These are phyloP conservation scores for Phytopythium vexans DNA, from an alignment of 352 stramenopile genomes.

Conservation along the genomic window DNA sequence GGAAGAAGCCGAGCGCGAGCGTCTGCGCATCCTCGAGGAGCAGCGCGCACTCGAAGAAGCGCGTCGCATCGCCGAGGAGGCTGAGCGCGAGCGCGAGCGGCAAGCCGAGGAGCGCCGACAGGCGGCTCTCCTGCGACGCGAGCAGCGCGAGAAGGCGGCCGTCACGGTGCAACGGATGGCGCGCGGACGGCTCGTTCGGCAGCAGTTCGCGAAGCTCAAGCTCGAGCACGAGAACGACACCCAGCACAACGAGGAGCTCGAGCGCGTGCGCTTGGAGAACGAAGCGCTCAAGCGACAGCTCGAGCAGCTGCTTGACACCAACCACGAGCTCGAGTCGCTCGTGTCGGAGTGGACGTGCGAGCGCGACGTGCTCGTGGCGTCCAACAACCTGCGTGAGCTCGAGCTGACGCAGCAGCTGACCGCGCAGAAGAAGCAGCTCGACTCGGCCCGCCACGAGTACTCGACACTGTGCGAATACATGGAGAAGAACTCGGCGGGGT, in stretches of 20 bases:
- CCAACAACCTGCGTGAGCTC: constrained; percentile 47
- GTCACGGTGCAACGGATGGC: constrained; percentile 27
- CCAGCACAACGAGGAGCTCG: constrained; percentile 25
- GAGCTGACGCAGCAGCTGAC: constrained; percentile 60
- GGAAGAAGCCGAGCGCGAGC: constrained; percentile 42
- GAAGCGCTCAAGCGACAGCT: constrained; percentile 49
- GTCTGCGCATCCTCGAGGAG: constrained; percentile 23
- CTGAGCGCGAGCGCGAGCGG: constrained; percentile 25
- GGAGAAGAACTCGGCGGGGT: constrained; percentile 48
- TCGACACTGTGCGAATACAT: constrained; percentile 41
- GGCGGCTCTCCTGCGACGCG: constrained; percentile 21
- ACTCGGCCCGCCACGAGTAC: constrained; percentile 38
- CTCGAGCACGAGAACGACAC: constrained; percentile 33
- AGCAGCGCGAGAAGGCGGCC: constrained; percentile 28
- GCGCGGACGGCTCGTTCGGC: constrained; percentile 37
- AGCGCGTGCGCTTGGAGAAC: constrained; percentile 50
- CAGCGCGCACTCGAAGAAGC: constrained; percentile 29
- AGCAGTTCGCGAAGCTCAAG: constrained; percentile 52
- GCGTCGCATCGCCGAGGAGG: constrained; percentile 28
- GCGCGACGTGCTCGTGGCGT: constrained; percentile 51
- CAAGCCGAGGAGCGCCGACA: constrained; percentile 30
- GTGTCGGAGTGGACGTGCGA: constrained; percentile 58
- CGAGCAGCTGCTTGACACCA: constrained; percentile 50
- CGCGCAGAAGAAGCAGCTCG: constrained; percentile 41
- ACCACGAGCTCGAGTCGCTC: constrained; percentile 53